Percentiles rank a stretch among this genome's conserved stretches.
These are phyloP conservation scores for Alternaria dauci DNA, from an alignment of 2,329 filamentous ascomycete species.

Conservation along the genomic window DNA sequence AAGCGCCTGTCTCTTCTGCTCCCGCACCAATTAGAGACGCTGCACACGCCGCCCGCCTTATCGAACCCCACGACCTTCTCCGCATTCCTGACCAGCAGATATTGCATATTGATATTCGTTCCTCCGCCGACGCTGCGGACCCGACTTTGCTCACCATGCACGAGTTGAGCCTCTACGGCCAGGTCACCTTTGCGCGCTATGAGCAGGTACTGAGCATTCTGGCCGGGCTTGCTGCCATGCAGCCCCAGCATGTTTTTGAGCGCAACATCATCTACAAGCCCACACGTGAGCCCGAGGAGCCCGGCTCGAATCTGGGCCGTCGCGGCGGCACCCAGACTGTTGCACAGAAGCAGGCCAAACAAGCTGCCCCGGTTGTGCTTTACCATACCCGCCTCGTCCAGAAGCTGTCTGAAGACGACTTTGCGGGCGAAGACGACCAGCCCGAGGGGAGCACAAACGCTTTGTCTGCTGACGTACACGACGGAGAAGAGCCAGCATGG, in stretches of 20 bases:
- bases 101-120: conserved; percentile 37
- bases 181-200: conserved; percentile 65
- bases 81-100: conserved; percentile 31
- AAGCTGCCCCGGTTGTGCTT: conserved; percentile 56
- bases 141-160: conserved; percentile 59
- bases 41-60: conserved; percentile 28
- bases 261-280: conserved; percentile 68
- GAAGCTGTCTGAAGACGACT: conserved; percentile 49
- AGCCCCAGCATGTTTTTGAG: conserved; percentile 63
- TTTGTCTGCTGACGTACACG: conserved; percentile 33
- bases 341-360: conserved; percentile 40
- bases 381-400: conserved; percentile 64
- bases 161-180: conserved; percentile 68
- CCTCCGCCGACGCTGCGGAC: conserved; percentile 24
- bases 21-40: conserved; percentile 33
- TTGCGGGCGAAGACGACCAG: conserved; percentile 30
- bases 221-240: conserved; percentile 68
- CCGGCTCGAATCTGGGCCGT: conserved; percentile 43
- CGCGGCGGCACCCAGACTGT: conserved; percentile 51
- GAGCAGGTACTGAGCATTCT: conserved; percentile 69
- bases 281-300: conserved; percentile 55
- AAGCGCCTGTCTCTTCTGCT: conserved; percentile 20
- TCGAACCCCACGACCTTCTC: conserved; percentile 38
- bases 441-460: conserved; percentile 15
- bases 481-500: conserved; percentile 45